These are phyloP conservation scores for Myrmaecium sp. DNA, from an alignment of 2,329 filamentous ascomycete genomes.

Conservation along the genomic window DNA sequence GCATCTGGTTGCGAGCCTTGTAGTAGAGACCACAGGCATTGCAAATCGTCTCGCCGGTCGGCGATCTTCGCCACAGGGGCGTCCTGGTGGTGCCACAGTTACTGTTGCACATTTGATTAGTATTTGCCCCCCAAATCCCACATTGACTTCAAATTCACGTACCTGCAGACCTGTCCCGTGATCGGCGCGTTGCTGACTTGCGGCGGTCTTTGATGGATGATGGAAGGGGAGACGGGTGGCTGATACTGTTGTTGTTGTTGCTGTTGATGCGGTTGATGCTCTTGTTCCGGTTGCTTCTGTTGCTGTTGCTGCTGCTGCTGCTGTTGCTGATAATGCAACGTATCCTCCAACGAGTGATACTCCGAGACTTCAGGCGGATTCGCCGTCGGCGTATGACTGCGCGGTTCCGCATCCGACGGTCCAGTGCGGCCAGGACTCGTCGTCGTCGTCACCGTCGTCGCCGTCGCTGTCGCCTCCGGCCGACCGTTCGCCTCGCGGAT, in stretches of 20 bases:
- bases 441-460: neutral
- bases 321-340: slow-evolving; percentile 14
- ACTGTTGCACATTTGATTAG: slow-evolving; percentile 36
- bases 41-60: slow-evolving; percentile 85
- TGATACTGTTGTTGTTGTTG: too few species aligned
- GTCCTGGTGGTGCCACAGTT: slow-evolving; percentile 93
- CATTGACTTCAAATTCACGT: slow-evolving; percentile 13
- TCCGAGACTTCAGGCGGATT: slow-evolving; percentile 13
- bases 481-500: slow-evolving; percentile 8
- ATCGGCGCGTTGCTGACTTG: slow-evolving; percentile 21
- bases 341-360: slow-evolving; percentile 24
- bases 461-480: neutral
- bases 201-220: too few species aligned
- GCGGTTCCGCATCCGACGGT: too few species aligned
- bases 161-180: slow-evolving; percentile 57
- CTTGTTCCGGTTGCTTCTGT: slow-evolving; percentile 6
- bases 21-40: slow-evolving; percentile 93
- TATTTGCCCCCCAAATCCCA: neutral
- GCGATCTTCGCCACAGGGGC: slow-evolving; percentile 85
- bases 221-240: too few species aligned
- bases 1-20: slow-evolving; percentile 80
- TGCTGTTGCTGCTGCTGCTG: slow-evolving; percentile 5
- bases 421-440: too few species aligned
- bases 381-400: slow-evolving; percentile 6
- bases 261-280: slow-evolving; percentile 1